Evolutionary conservation across 352 stramenopile genomes (phyloP).

Genomic region (Aphanomyces euteiches): DNA sequence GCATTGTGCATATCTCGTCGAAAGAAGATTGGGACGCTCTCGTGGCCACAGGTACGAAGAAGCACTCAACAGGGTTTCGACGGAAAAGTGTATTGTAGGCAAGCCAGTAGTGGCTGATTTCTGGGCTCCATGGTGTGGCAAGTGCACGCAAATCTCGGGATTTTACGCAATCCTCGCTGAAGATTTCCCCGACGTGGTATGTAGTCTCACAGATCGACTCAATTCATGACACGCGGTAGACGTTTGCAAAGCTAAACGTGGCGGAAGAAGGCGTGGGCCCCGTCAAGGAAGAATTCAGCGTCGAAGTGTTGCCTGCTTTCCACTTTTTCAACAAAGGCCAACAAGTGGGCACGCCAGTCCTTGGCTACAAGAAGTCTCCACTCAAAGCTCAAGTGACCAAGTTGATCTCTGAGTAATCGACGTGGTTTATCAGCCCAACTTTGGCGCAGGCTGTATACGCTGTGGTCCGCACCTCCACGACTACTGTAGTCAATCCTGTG

Average conservation of each 20-base stretch:
- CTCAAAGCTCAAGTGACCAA: slow-evolving; percentile 57
- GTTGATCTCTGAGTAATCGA: too few species aligned
- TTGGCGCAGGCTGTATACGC: too few species aligned
- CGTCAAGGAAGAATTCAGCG: slow-evolving; percentile 66
- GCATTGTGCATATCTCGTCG: slow-evolving; percentile 4
- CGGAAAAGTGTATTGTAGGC: slow-evolving; percentile 26
- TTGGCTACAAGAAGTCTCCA: slow-evolving; percentile 83
- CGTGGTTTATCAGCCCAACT: too few species aligned
- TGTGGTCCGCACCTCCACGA: too few species aligned
- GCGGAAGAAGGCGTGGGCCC: slow-evolving; percentile 61
- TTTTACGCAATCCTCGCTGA: slow-evolving; percentile 66
- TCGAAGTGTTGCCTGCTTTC: slow-evolving; percentile 77
- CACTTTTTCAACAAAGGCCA: slow-evolving; percentile 82
- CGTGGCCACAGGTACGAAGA: slow-evolving; percentile 5
- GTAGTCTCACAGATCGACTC: not conserved
- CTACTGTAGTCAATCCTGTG: too few species aligned
- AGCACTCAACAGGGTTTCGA: not conserved
- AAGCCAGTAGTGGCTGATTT: slow-evolving; percentile 79
- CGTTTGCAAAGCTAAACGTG: slow-evolving; percentile 76
- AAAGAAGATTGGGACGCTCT: slow-evolving; percentile 12
- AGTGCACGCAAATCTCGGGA: slow-evolving; percentile 78
- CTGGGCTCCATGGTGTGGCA: slow-evolving; percentile 83
- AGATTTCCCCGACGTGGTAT: slow-evolving; percentile 55
- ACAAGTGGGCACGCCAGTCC: slow-evolving; percentile 60
- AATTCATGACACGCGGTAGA: not conserved